These are phyloP conservation scores for Fraxinus latifolia DNA, from an alignment of 305 asterid species.

Conservation along the genomic window DNA sequence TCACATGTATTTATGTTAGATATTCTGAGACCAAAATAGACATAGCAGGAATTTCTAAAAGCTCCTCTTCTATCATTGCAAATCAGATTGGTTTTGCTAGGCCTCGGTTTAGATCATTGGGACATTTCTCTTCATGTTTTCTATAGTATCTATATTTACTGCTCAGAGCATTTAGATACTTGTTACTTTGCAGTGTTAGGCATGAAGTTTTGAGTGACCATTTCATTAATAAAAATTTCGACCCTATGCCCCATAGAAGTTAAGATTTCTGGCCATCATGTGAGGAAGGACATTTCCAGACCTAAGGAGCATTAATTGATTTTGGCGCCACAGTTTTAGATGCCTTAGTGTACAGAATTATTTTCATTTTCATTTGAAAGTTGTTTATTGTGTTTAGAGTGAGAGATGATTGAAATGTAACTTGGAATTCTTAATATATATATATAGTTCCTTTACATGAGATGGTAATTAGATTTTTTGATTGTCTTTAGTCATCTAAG, in stretches of 20 bases:
- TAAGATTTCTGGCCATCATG: slow-evolving; percentile 13
- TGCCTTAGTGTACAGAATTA: slow-evolving; percentile 32
- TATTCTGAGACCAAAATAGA: slow-evolving; percentile 21
- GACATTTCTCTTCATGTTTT: slow-evolving; percentile 7
- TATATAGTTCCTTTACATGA: neutral
- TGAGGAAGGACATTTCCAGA: neutral
- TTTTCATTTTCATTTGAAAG: slow-evolving; percentile 19
- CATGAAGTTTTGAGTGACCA: slow-evolving; percentile 28
- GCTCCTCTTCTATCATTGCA: slow-evolving; percentile 21
- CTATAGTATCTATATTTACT: slow-evolving; percentile 14
- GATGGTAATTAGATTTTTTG: neutral
- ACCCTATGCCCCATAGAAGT: slow-evolving; percentile 12
- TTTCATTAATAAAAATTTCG: slow-evolving; percentile 8
- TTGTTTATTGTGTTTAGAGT: slow-evolving; percentile 19
- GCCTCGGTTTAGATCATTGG: slow-evolving; percentile 25
- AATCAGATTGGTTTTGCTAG: slow-evolving; percentile 21
- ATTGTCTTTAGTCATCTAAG: neutral
- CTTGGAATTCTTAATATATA: neutral
- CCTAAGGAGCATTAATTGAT: slow-evolving; percentile 15
- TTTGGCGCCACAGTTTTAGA: slow-evolving; percentile 22
- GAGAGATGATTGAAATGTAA: slow-evolving; percentile 19
- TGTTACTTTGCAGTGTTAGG: slow-evolving; percentile 18
- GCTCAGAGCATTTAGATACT: slow-evolving; percentile 24
- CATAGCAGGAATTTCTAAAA: slow-evolving; percentile 19
- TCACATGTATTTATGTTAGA: slow-evolving; percentile 21